Evolutionary conservation across 345 rosid species (phyloP).

Genomic region (sweet orange (Citrus sinensis)): DVS_A1.0 CM039162.1:20691001-20691500

Average conservation of each 20-base stretch:
- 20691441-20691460: conserved; percentile 31
- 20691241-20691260: conserved; percentile 74
- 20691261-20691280: conserved; percentile 85
- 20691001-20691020: background rate
- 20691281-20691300: conserved; percentile 48
- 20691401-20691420: conserved; percentile 26
- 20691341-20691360: conserved; percentile 30
- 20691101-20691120: conserved; percentile 1
- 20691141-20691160: conserved; percentile 82
- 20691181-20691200: conserved; percentile 84
- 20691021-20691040: background rate
- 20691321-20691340: conserved; percentile 45
- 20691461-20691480: conserved; percentile 47
- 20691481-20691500: conserved; percentile 33
- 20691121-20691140: conserved; percentile 31
- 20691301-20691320: conserved; percentile 64
- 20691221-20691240: conserved; percentile 75
- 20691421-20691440: conserved; percentile 34
- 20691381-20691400: conserved; percentile 38
- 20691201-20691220: conserved; percentile 80
- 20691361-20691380: conserved; percentile 30
- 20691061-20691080: background rate
- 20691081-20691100: background rate
- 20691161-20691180: conserved; percentile 66
- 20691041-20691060: too few relatives aligned